Conservation (phyloP, 1,284 basidiomycete genomes). For the Xerocomus nothofagi region DNA sequence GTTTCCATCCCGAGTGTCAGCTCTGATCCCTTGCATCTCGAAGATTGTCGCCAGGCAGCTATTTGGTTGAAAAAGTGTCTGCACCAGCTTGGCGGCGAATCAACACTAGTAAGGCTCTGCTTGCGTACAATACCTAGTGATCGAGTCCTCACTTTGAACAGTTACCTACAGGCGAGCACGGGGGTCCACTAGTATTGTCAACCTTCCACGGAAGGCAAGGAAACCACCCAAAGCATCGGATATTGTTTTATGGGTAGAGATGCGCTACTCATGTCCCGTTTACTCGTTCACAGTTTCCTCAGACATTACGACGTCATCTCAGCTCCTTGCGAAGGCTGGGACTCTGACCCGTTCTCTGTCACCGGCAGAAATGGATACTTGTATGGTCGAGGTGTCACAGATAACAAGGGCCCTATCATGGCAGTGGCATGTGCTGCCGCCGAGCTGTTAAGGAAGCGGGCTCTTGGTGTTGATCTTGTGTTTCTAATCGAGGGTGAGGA, state of each 20-base stretch:
- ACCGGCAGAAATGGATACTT: constrained; percentile 89
- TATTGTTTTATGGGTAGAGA: constrained; percentile 83
- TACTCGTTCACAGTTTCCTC: constrained; percentile 2
- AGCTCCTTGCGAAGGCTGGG: constrained; percentile 75
- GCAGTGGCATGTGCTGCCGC: constrained; percentile 90
- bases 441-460: constrained; percentile 69
- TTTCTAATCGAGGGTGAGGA: constrained; percentile 96
- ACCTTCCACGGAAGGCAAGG: constrained; percentile 73
- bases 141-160: constrained; percentile 28
- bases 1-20: constrained; percentile 87
- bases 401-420: constrained; percentile 93
- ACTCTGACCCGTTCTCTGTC: constrained; percentile 82
- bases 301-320: constrained; percentile 94
- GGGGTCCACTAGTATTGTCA: constrained; percentile 84
- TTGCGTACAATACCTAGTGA: constrained; percentile 7
- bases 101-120: constrained; percentile 57
- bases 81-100: constrained; percentile 79
- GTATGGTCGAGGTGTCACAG: constrained; percentile 90
- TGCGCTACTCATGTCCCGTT: neutral
- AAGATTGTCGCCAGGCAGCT: constrained; percentile 91
- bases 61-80: constrained; percentile 89
- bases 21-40: constrained; percentile 63
- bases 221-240: constrained; percentile 58
- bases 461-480: constrained; percentile 84
- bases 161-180: constrained; percentile 63